These are phyloP conservation scores for Cladophialophora bantiana DNA, from an alignment of 2,329 filamentous ascomycete species.

Conservation along the genomic window DNA sequence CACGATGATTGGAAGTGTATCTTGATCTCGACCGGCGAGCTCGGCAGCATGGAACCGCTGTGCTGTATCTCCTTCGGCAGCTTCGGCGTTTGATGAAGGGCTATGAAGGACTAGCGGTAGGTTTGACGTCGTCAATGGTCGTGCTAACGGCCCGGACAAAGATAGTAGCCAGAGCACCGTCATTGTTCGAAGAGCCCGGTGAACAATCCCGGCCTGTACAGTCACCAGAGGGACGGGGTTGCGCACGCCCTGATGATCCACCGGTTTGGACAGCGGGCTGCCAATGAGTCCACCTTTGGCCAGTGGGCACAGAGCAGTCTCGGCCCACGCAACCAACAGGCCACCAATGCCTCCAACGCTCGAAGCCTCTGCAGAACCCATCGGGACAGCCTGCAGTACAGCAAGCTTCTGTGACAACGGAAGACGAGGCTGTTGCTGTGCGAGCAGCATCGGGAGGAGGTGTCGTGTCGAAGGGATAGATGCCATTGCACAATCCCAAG, in stretches of 20 bases:
- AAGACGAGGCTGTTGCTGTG: constrained; percentile 8
- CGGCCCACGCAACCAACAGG: constrained; percentile 4
- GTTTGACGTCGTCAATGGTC: neutral
- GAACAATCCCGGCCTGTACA: neutral
- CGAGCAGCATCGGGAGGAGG: constrained; percentile 1
- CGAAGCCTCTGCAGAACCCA: constrained; percentile 5
- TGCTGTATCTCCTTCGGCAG: neutral
- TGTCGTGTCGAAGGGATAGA: constrained; percentile 11
- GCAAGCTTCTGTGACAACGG: constrained; percentile 6
- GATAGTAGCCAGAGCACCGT: neutral
- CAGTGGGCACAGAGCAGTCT: constrained; percentile 14
- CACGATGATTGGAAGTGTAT: constrained; percentile 19
- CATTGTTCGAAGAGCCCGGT: neutral
- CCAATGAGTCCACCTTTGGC: neutral
- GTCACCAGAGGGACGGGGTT: neutral
- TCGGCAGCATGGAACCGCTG: constrained; percentile 15
- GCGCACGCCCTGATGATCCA: too few species aligned
- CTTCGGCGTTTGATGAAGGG: neutral
- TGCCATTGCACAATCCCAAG: constrained; percentile 15
- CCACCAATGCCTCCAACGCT: constrained; percentile 9
- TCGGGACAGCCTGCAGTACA: constrained; percentile 17
- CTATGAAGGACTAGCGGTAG: neutral
- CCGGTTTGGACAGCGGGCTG: neutral
- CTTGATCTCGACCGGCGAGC: constrained; percentile 21
- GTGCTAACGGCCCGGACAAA: neutral